phyloP scores from a whole-genome alignment of 768 basidiomycete genomes.

The Russula sp. region DNA sequence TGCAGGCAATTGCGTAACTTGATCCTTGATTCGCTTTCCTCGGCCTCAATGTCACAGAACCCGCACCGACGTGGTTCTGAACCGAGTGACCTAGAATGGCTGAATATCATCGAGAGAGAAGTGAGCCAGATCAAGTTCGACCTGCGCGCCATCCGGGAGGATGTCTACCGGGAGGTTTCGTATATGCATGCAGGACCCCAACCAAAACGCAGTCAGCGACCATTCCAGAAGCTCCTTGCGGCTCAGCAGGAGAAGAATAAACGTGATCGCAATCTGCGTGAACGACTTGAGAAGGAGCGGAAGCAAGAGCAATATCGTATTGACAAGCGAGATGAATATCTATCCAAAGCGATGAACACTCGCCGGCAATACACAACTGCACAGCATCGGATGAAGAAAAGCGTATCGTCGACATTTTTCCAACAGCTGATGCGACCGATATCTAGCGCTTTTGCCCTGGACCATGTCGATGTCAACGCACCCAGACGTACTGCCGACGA shows the following conservation, averaged over 20 bases:
- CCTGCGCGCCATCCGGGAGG: conserved; percentile 69
- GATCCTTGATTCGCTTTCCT: conserved; percentile 50
- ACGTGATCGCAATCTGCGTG: conserved; percentile 66
- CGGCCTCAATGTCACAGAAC: conserved; percentile 45
- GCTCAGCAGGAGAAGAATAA: conserved; percentile 79
- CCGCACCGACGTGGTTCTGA: conserved; percentile 55
- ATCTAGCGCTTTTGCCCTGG: conserved; percentile 78
- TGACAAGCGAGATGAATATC: conserved; percentile 71
- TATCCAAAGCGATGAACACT: conserved; percentile 67
- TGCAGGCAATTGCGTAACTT: conserved; percentile 65
- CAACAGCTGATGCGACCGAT: conserved; percentile 86
- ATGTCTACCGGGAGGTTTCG: conserved; percentile 62
- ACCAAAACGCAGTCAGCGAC: conserved; percentile 54
- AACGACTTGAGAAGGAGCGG: conserved; percentile 72
- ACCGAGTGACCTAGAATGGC: conserved; percentile 66
- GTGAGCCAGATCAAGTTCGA: conserved; percentile 62
- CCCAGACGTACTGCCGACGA: conserved; percentile 64
- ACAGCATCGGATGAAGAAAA: conserved; percentile 81
- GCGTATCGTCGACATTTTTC: conserved; percentile 77
- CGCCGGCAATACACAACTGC: conserved; percentile 49
- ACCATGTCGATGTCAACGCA: conserved; percentile 44
- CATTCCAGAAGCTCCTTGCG: conserved; percentile 61
- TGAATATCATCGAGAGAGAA: conserved; percentile 74
- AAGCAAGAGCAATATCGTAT: conserved; percentile 66
- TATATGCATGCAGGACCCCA: conserved; percentile 48